Percentiles rank a stretch among this genome's conserved stretches.
phyloP scores from a whole-genome alignment of 768 basidiomycete species.

The Candolleomyces eurysporus region DNA sequence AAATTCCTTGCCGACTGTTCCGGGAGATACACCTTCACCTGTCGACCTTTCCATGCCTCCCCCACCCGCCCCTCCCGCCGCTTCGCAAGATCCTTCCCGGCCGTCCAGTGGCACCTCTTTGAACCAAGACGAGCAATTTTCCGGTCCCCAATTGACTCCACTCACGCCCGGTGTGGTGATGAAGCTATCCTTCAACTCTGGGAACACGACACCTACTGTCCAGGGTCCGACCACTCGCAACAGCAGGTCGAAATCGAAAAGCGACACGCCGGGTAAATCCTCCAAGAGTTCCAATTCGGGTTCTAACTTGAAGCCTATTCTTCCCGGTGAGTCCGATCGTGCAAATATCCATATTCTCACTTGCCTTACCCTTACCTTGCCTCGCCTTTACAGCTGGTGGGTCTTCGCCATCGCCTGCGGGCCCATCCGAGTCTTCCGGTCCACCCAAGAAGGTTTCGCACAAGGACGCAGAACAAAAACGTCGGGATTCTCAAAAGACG shows the following conservation, averaged over 20 bases:
- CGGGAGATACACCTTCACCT: constrained; percentile 73
- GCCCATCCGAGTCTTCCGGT: background rate
- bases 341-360: background rate
- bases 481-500: constrained; percentile 93
- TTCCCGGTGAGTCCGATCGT: constrained; percentile 50
- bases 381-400: constrained; percentile 13
- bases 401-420: background rate
- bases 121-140: constrained; percentile 2
- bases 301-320: constrained; percentile 66
- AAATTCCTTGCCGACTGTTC: background rate
- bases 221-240: background rate
- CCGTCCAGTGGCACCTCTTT: too few relatives aligned
- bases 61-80: constrained; percentile 49
- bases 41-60: constrained; percentile 91
- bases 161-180: constrained; percentile 92
- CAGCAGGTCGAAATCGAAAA: constrained; percentile 13
- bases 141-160: constrained; percentile 44
- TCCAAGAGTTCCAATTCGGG: constrained; percentile 33
- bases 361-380: background rate
- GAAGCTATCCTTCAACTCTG: constrained; percentile 56
- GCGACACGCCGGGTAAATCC: constrained; percentile 6
- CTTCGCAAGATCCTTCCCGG: background rate
- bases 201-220: constrained; percentile 19
- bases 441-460: constrained; percentile 70
- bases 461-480: constrained; percentile 96